Percentiles rank a stretch among this genome's conserved stretches.
Evolutionary conservation across 2,329 filamentous ascomycete genomes (phyloP).

Genomic region (Penicillium sp.): DNA sequence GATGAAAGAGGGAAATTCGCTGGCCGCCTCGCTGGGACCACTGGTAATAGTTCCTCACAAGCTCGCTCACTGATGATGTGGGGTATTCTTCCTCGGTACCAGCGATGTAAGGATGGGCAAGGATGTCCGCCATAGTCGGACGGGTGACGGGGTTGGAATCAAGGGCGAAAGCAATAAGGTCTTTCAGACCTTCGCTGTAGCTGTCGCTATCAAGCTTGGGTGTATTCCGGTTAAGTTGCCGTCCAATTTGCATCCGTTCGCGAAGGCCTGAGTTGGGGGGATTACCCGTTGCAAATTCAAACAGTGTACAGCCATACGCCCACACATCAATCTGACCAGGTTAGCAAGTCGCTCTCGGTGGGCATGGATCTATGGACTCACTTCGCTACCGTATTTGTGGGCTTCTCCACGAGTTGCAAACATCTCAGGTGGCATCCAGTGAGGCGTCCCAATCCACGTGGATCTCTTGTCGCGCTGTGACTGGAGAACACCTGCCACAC

Average conservation of each 20-base stretch:
- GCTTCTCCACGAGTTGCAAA: conserved; percentile 43
- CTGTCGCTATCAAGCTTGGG: conserved; percentile 46
- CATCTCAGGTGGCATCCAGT: conserved; percentile 69
- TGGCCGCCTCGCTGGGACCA: conserved; percentile 54
- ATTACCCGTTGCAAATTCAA: conserved; percentile 52
- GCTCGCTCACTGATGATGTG: conserved; percentile 46
- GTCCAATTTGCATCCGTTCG: conserved; percentile 51
- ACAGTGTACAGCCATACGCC: conserved; percentile 54
- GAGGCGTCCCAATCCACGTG: conserved; percentile 66
- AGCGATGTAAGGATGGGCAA: conserved; percentile 50
- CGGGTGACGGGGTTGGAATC: conserved; percentile 47
- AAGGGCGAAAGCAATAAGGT: conserved; percentile 48
- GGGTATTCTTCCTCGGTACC: conserved; percentile 48
- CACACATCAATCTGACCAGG: conserved; percentile 50
- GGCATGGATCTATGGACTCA: conserved; percentile 24
- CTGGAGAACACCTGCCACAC: conserved; percentile 64
- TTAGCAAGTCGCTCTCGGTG: conserved; percentile 8
- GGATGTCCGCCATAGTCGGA: conserved; percentile 50
- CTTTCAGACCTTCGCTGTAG: conserved; percentile 49
- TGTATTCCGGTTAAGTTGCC: conserved; percentile 46
- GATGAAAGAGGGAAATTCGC: conserved; percentile 60
- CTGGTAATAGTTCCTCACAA: conserved; percentile 52
- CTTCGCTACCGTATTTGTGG: conserved; percentile 52
- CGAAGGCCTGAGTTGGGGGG: conserved; percentile 52
- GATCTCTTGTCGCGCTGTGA: conserved; percentile 62